These are phyloP conservation scores for Kodamaea hsintzibuensis DNA, from an alignment of 805 yeast species.

Conservation along the genomic window DNA sequence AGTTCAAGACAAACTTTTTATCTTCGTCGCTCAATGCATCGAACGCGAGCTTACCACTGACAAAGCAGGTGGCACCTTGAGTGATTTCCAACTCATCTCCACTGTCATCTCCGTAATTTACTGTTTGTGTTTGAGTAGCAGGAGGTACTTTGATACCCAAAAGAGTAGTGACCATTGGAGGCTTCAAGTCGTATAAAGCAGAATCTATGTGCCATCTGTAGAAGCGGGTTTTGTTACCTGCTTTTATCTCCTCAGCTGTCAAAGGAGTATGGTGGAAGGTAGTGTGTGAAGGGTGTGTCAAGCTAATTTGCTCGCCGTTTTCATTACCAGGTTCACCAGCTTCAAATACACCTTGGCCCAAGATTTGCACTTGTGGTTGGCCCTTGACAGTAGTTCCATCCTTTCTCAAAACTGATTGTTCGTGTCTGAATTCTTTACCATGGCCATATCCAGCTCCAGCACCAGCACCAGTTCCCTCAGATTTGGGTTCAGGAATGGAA, in stretches of 20 bases:
- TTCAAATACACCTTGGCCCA: slow-evolving; percentile 76
- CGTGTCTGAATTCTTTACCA: slow-evolving; percentile 63
- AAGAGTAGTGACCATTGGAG: slow-evolving; percentile 84
- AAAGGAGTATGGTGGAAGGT: slow-evolving; percentile 73
- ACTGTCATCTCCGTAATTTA: slow-evolving; percentile 55
- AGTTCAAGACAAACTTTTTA: slow-evolving; percentile 68
- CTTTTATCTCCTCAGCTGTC: slow-evolving; percentile 60
- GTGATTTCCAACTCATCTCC: slow-evolving; percentile 65
- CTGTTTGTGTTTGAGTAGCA: slow-evolving; percentile 57
- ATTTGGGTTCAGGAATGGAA: slow-evolving; percentile 46
- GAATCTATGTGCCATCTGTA: slow-evolving; percentile 96
- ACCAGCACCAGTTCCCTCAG: slow-evolving; percentile 38
- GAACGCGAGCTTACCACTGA: slow-evolving; percentile 81
- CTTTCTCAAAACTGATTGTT: slow-evolving; percentile 64
- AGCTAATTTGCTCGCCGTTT: slow-evolving; percentile 57
- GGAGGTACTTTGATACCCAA: slow-evolving; percentile 82
- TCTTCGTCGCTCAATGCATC: slow-evolving; percentile 66
- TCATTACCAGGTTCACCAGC: slow-evolving; percentile 56
- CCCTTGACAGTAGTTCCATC: slow-evolving; percentile 79
- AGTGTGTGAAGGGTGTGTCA: slow-evolving; percentile 84
- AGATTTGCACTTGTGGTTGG: slow-evolving; percentile 88
- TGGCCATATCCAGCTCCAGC: slow-evolving; percentile 70
- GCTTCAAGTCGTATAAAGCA: slow-evolving; percentile 81
- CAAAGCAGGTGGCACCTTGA: slow-evolving; percentile 89
- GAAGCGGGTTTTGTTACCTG: slow-evolving; percentile 67